A percentile compares a stretch with the other conserved stretches of the same genome.
These are phyloP conservation scores for Clavispora fructus DNA, from an alignment of 805 yeast species.

Conservation along the genomic window DNA sequence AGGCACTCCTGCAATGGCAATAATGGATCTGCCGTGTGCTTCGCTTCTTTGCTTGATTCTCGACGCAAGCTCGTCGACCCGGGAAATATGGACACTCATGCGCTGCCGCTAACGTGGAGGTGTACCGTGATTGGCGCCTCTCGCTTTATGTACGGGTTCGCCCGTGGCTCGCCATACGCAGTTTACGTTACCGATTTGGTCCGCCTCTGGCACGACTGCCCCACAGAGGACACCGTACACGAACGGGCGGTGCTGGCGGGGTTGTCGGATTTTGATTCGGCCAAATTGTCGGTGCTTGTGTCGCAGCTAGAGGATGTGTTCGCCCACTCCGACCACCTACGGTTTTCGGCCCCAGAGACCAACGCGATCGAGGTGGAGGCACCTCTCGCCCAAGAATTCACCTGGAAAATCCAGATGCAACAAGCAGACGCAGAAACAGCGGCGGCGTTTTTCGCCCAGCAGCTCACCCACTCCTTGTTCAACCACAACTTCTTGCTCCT, in stretches of 20 bases:
- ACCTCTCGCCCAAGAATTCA: conserved; percentile 4
- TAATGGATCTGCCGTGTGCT: conserved; percentile 34
- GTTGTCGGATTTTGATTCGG: conserved; percentile 21
- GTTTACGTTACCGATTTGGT: conserved; percentile 23
- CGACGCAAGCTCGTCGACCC: conserved; percentile 6
- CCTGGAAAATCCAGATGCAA: conserved; percentile 19
- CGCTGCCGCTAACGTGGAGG: conserved; percentile 8
- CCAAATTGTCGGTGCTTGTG: conserved; percentile 14
- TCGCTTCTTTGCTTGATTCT: conserved; percentile 1
- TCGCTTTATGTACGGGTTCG: conserved; percentile 9
- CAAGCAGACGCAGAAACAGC: conserved; percentile 5
- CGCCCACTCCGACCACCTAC: neutral
- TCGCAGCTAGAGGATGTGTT: conserved; percentile 5
- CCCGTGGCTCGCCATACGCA: conserved; percentile 15
- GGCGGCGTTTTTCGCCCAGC: conserved; percentile 13
- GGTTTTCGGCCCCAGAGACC: neutral
- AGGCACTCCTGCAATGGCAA: conserved; percentile 71
- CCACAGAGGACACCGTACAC: conserved; percentile 11
- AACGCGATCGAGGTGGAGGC: neutral
- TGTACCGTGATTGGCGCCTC: conserved; percentile 2
- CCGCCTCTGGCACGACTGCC: conserved; percentile 23
- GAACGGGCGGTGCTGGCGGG: conserved; percentile 21
- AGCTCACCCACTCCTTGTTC: conserved; percentile 19
- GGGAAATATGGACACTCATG: conserved; percentile 9
- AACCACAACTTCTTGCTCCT: conserved; percentile 17